These are phyloP conservation scores for Smallanthus sonchifolius DNA, from an alignment of 129 eudicot species.

Conservation along the genomic window DNA sequence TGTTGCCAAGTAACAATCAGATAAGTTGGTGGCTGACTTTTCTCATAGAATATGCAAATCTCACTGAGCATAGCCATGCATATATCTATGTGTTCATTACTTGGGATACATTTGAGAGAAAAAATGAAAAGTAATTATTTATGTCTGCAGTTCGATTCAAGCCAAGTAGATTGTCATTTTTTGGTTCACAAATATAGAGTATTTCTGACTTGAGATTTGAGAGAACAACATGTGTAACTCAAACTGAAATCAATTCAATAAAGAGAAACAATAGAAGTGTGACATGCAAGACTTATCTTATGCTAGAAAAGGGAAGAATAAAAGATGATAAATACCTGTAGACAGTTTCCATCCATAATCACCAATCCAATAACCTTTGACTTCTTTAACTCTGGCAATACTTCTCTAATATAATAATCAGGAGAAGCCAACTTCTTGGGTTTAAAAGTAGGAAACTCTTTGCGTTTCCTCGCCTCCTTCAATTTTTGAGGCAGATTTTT, in stretches of 20 bases:
- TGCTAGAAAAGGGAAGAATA: neutral
- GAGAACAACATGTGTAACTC: neutral
- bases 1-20: constrained; percentile 2
- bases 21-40: constrained; percentile 2
- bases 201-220: neutral
- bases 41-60: neutral
- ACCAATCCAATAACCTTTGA: constrained; percentile 75
- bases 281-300: constrained; percentile 12
- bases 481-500: constrained; percentile 55
- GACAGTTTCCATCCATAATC: constrained; percentile 80
- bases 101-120: neutral
- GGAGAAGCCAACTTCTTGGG: constrained; percentile 67
- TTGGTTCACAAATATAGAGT: constrained; percentile 3
- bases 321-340: constrained; percentile 51
- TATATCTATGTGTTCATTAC: constrained; percentile 6
- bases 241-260: neutral
- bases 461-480: constrained; percentile 67
- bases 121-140: neutral
- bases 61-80: constrained; percentile 1
- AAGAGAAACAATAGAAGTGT: constrained; percentile 7
- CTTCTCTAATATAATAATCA: constrained; percentile 55
- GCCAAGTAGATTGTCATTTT: neutral
- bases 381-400: constrained; percentile 68
- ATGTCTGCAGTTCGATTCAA: constrained; percentile 4
- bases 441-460: constrained; percentile 58